Evolutionary conservation across 148 eudicot genomes (phyloP).

Genomic region (Heliamphora exappendiculata): DNA sequence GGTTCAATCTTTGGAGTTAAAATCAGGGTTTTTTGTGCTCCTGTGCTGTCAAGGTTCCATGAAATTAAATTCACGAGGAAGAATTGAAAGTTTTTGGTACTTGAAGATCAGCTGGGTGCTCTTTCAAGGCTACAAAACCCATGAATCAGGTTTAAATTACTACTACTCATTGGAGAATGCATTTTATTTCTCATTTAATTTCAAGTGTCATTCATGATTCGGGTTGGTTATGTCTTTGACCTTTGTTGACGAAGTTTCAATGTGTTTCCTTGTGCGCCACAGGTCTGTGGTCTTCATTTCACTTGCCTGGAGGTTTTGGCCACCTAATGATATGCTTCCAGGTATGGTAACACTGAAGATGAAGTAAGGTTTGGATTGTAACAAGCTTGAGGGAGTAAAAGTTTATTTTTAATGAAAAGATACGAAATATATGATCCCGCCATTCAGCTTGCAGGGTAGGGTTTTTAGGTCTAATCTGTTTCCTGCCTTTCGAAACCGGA

Average conservation of each 20-base stretch:
- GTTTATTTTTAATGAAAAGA: not conserved
- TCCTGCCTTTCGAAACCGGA: not conserved
- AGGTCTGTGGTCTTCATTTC: not conserved
- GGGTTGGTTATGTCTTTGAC: not conserved
- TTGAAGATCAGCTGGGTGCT: not conserved
- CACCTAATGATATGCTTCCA: not conserved
- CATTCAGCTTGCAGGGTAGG: not conserved
- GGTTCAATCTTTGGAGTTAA: not conserved
- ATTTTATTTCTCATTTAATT: not conserved
- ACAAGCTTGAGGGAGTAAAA: not conserved
- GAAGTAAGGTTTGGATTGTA: not conserved
- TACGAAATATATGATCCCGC: not conserved
- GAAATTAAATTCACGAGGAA: too few relatives aligned
- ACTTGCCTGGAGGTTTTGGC: not conserved
- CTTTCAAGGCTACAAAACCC: not conserved
- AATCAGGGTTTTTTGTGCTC: not conserved
- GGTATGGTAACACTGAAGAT: not conserved
- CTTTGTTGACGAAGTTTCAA: not conserved
- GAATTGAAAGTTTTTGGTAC: too few relatives aligned
- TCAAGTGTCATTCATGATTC: not conserved
- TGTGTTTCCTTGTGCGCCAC: not conserved
- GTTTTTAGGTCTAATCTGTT: not conserved
- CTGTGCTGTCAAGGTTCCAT: not conserved
- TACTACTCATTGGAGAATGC: not conserved
- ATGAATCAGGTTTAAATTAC: not conserved